Evolutionary conservation across 345 rosid species (phyloP), one percentile per base, ranked within the genome.

Genomic region (Carallia pectinifolia): DNA sequence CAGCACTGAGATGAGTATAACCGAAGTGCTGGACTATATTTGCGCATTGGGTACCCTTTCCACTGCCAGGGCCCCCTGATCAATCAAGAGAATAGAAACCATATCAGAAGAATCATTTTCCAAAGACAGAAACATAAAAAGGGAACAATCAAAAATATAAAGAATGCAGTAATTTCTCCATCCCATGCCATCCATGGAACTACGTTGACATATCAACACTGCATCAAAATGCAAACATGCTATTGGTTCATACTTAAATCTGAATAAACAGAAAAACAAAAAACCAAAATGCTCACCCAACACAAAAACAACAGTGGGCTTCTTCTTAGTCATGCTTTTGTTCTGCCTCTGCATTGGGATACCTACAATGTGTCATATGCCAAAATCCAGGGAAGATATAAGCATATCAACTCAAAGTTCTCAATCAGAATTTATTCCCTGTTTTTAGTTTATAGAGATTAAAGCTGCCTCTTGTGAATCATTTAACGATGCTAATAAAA

Each of bases 1-100:
- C 80, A 52, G 80, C 80, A 40, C 80, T 77, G 8, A 77, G 80
- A 68, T 77, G 80, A 68, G 80, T 77, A 58, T 68, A 72, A 50
- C 80, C 74, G 39, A 72, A 77, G 63, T 72, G 65, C 16, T 72
- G 6, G 0, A 77, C 77, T 58, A 77, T 68, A 30, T 72, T 72
- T 39, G 80, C 62, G 39, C 80, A 77, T 36, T 77, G 80, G 37
- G 80, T 77, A n/a, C 80, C 80, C 76, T 77, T 77, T 72, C 80
- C 80, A 34, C 80, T 94, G 75, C 84, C 98, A 29, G 98, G 98
- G 61, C 97, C 98, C 80, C 98, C 97, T 93, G 77, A 61, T 72
- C 62, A 72, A 67, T 66, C 36, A 74, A 74, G 47, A 47, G 30
- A 59, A 69, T 61, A 48, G 53, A 38, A 65, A 50, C 27, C 12